Percentiles rank a stretch among this genome's conserved stretches.
Evolutionary conservation across 1,284 basidiomycete species (phyloP).

Genomic region (Leccinum cinnamomeum): DNA sequence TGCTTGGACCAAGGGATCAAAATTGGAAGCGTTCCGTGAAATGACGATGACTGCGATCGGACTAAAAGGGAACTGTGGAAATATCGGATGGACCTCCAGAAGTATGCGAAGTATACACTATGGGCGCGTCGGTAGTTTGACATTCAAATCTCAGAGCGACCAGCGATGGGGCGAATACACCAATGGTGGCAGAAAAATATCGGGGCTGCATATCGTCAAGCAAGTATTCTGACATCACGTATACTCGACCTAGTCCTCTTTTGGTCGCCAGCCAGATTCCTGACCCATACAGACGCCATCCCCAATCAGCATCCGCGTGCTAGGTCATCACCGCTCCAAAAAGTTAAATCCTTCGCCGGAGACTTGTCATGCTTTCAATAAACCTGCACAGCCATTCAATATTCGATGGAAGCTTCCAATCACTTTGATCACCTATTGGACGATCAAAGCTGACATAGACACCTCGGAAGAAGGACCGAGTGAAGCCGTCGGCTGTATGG

Average conservation of each 20-base stretch:
- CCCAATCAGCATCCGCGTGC: not conserved
- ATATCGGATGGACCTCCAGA: conserved; percentile 23
- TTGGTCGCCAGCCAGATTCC: not conserved
- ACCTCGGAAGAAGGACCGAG: not conserved
- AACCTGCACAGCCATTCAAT: not conserved
- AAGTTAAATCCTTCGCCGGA: not conserved
- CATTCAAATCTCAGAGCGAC: not conserved
- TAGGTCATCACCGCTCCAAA: not conserved
- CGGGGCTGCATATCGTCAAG: not conserved
- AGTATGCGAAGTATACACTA: conserved; percentile 15
- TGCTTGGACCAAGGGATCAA: conserved; percentile 21
- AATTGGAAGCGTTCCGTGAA: conserved; percentile 24
- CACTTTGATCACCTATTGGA: not conserved
- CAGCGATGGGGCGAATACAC: not conserved
- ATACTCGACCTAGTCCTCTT: not conserved
- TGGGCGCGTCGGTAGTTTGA: not conserved
- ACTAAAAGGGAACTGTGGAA: conserved; percentile 18
- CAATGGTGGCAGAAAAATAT: not conserved
- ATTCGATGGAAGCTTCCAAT: not conserved
- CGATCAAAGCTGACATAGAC: not conserved
- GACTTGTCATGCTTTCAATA: not conserved
- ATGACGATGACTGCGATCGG: conserved; percentile 26
- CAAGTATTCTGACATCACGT: not conserved
- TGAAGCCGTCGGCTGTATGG: not conserved
- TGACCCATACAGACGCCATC: not conserved